Evolutionary conservation across 805 yeast species (phyloP).

Genomic region (Huiozyma sinensis): DNA sequence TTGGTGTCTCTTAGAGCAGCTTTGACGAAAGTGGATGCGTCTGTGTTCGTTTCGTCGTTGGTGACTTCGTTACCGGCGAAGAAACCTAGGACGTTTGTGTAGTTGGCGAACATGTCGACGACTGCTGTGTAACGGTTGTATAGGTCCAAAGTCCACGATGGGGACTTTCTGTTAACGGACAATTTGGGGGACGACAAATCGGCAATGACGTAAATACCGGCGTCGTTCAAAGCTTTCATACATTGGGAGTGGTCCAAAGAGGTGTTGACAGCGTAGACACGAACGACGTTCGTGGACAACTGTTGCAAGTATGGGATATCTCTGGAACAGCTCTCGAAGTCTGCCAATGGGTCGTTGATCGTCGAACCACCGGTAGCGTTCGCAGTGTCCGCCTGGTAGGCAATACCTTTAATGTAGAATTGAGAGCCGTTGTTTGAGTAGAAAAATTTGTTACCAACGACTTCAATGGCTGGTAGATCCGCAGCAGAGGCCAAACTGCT

Average conservation of each 20-base stretch:
- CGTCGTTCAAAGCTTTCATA: constrained; percentile 55
- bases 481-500: constrained; percentile 27
- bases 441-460: constrained; percentile 70
- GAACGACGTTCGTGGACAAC: constrained; percentile 55
- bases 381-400: constrained; percentile 63
- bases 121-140: constrained; percentile 59
- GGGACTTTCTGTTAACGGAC: constrained; percentile 52
- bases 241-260: constrained; percentile 55
- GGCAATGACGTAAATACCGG: constrained; percentile 73
- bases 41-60: constrained; percentile 53
- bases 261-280: constrained; percentile 69
- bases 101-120: constrained; percentile 56
- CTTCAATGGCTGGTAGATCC: constrained; percentile 54
- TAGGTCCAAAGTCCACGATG: constrained; percentile 54
- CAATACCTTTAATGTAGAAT: constrained; percentile 67
- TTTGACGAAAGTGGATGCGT: constrained; percentile 71
- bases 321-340: constrained; percentile 49
- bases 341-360: constrained; percentile 65
- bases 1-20: constrained; percentile 76
- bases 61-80: constrained; percentile 84
- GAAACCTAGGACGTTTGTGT: constrained; percentile 68
- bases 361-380: constrained; percentile 34
- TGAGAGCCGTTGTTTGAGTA: constrained; percentile 70
- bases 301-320: constrained; percentile 61
- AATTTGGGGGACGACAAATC: constrained; percentile 60